phyloP scores from a whole-genome alignment of 805 yeast species.

The Lachancea sp. region DNA sequence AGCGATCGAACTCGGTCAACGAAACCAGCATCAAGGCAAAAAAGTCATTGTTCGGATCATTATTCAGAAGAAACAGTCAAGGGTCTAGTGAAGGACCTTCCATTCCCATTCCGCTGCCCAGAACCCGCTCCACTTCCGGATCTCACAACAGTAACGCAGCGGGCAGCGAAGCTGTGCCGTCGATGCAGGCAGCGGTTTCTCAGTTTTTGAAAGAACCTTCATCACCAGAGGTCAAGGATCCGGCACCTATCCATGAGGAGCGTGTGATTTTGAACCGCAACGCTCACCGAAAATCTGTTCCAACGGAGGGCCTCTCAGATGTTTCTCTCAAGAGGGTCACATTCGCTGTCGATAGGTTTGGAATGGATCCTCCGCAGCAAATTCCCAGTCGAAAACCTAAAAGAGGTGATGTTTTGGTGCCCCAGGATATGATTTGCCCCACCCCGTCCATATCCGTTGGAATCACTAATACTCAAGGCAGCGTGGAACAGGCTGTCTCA shows the following conservation, averaged over 20 bases:
- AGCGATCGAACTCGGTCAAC: conserved; percentile 18
- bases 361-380: conserved; percentile 86
- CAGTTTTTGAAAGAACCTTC: conserved; percentile 15
- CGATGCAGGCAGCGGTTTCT: conserved; percentile 11
- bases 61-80: conserved; percentile 22
- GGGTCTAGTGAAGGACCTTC: conserved; percentile 10
- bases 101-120: conserved; percentile 12
- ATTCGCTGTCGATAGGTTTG: conserved; percentile 69
- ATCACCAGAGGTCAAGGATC: conserved; percentile 18
- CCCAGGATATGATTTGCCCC: conserved; percentile 56
- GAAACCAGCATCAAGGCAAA: conserved; percentile 20
- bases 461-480: conserved; percentile 43
- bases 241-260: conserved; percentile 20
- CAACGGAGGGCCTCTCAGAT: conserved; percentile 26
- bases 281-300: conserved; percentile 35
- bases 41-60: conserved; percentile 25
- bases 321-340: conserved; percentile 54
- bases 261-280: conserved; percentile 42
- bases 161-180: conserved; percentile 6
- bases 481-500: conserved; percentile 26
- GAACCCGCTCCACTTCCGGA: conserved; percentile 1
- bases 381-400: conserved; percentile 82
- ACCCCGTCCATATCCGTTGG: conserved; percentile 65
- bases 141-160: conserved; percentile 9
- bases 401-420: conserved; percentile 67